Conservation (phyloP, 192 early-diverging fungal species). For the Coemansia sp. region DNA sequence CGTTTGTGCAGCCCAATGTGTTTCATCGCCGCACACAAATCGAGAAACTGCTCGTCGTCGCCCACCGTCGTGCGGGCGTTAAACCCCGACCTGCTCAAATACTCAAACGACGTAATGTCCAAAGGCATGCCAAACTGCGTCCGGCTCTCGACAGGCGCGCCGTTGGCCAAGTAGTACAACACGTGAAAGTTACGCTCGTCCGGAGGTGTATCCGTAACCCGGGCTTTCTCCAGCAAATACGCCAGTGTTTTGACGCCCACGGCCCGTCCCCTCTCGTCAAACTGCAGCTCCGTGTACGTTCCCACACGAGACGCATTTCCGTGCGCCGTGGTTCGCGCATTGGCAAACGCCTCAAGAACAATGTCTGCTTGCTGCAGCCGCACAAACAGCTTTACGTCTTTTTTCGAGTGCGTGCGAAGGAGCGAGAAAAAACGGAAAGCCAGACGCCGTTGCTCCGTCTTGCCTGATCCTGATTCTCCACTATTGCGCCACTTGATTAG, state of each 20-base stretch:
- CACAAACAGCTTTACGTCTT: slow-evolving; percentile 74
- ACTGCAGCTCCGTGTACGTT: slow-evolving; percentile 91
- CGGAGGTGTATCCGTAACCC: slow-evolving; percentile 58
- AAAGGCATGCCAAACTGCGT: slow-evolving; percentile 56
- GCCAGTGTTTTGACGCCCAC: slow-evolving; percentile 78
- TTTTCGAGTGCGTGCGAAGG: slow-evolving; percentile 67
- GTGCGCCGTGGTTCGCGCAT: slow-evolving; percentile 61
- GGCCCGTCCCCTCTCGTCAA: slow-evolving; percentile 78
- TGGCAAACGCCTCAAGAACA: slow-evolving; percentile 85
- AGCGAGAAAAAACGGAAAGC: slow-evolving; percentile 63
- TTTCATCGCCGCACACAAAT: slow-evolving; percentile 61
- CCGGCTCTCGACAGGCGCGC: slow-evolving; percentile 74
- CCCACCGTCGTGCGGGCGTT: slow-evolving; percentile 70
- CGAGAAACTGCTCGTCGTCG: slow-evolving; percentile 60
- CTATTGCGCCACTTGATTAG: slow-evolving; percentile 31
- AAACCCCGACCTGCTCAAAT: slow-evolving; percentile 43
- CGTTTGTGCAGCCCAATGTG: slow-evolving; percentile 67
- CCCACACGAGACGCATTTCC: slow-evolving; percentile 74
- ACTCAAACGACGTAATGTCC: slow-evolving; percentile 55
- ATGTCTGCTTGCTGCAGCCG: slow-evolving; percentile 60
- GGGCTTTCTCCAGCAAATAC: slow-evolving; percentile 61
- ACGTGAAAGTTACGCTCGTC: slow-evolving; percentile 69
- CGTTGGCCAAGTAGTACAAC: slow-evolving; percentile 83
- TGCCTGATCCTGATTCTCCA: slow-evolving; percentile 73
- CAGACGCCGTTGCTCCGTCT: slow-evolving; percentile 68